A percentile compares a stretch with the other conserved stretches of the same genome.
These are phyloP conservation scores for Termitomyces sp. DNA, from an alignment of 768 basidiomycete species.

Conservation along the genomic window DNA sequence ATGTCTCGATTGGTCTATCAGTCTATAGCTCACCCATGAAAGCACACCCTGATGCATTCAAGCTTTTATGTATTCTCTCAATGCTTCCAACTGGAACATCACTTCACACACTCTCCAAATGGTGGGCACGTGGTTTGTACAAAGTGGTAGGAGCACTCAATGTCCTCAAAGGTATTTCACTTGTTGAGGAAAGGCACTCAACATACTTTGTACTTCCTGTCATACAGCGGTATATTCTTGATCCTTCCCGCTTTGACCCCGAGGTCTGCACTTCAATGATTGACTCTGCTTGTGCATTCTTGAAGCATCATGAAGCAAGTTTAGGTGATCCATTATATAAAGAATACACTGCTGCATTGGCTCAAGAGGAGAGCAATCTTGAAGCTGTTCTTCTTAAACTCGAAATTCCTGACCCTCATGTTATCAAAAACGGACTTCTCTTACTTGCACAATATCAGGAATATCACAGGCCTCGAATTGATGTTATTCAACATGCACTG, in stretches of 20 bases:
- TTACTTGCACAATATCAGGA: background rate
- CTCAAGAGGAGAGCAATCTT: background rate
- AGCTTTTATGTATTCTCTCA: constrained; percentile 5
- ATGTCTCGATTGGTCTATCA: background rate
- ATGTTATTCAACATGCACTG: background rate
- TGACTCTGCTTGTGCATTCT: constrained; percentile 9
- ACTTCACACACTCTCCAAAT: constrained; percentile 6
- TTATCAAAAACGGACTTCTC: constrained; percentile 10
- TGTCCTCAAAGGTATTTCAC: constrained; percentile 1
- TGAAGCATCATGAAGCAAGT: constrained; percentile 8
- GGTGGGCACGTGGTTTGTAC: constrained; percentile 6
- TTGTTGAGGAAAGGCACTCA: background rate
- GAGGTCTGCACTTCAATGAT: constrained; percentile 4
- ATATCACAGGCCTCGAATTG: background rate
- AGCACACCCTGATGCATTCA: background rate
- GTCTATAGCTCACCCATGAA: background rate
- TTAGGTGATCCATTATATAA: constrained; percentile 9
- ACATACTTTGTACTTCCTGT: constrained; percentile 15
- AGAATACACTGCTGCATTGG: background rate
- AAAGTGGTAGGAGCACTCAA: constrained; percentile 3
- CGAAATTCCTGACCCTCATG: background rate
- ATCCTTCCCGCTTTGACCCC: constrained; percentile 4
- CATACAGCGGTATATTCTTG: constrained; percentile 14
- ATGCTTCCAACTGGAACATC: constrained; percentile 20
- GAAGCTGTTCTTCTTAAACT: background rate